Evolutionary conservation across 2,329 filamentous ascomycete species (phyloP).

Genomic region (Neoscytalidium dimidiatum): DNA sequence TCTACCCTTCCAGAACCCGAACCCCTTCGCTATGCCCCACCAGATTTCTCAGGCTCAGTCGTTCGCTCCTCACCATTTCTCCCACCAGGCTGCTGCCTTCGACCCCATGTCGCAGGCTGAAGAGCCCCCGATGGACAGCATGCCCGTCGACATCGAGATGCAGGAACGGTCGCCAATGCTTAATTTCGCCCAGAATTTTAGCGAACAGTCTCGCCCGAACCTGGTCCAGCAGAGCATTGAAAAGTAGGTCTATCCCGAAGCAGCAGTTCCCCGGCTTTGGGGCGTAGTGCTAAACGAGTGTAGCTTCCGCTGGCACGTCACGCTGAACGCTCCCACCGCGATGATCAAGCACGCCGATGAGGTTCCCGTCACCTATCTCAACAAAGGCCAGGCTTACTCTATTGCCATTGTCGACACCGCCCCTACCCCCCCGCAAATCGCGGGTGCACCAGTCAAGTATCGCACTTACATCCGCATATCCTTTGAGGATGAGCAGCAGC

Average conservation of each 20-base stretch:
- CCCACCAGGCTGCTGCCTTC: constrained; percentile 78
- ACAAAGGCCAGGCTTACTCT: constrained; percentile 94
- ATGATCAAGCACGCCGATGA: constrained; percentile 91
- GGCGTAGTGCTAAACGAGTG: constrained; percentile 25
- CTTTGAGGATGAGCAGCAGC: constrained; percentile 94
- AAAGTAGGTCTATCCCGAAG: constrained; percentile 42
- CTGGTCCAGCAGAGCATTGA: constrained; percentile 44
- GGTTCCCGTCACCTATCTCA: constrained; percentile 96
- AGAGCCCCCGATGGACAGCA: constrained; percentile 64
- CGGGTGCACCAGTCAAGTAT: constrained; percentile 68
- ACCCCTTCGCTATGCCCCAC: constrained; percentile 65
- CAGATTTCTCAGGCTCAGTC: constrained; percentile 45
- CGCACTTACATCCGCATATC: constrained; percentile 93
- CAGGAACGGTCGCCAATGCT: constrained; percentile 63
- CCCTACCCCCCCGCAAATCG: constrained; percentile 54
- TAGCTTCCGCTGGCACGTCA: constrained; percentile 85
- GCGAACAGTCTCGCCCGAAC: constrained; percentile 49
- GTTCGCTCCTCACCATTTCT: constrained; percentile 77
- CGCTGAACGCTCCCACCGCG: constrained; percentile 88
- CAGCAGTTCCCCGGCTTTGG: not conserved
- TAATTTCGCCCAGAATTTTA: constrained; percentile 52
- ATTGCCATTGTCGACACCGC: constrained; percentile 80
- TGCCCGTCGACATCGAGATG: constrained; percentile 59
- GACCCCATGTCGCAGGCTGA: constrained; percentile 75
- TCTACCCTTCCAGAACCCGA: constrained; percentile 61